These are phyloP conservation scores for Boletellus deceptivus DNA, from an alignment of 1,284 basidiomycete genomes.

Conservation along the genomic window DNA sequence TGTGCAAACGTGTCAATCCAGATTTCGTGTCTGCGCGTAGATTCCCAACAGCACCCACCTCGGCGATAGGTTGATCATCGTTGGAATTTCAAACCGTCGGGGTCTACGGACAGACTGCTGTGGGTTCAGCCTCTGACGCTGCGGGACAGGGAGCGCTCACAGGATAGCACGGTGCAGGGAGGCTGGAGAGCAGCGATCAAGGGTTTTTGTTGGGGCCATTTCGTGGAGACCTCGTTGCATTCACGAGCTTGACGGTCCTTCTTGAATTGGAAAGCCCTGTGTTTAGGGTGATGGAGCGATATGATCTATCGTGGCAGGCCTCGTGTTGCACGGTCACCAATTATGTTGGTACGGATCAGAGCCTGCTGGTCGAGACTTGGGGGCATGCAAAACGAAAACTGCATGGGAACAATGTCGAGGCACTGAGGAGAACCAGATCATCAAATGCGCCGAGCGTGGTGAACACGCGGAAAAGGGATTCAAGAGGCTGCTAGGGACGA, in stretches of 20 bases:
- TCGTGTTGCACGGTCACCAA: constrained; percentile 1
- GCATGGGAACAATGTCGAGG: background rate
- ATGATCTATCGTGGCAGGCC: constrained; percentile 12
- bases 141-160: constrained; percentile 4
- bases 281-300: constrained; percentile 19
- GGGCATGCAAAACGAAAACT: background rate
- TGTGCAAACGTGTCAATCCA: constrained; percentile 13
- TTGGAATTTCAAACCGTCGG: background rate
- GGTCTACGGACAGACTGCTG: background rate
- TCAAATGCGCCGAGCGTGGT: no score
- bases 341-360: constrained; percentile 9
- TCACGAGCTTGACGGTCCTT: constrained; percentile 11
- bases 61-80: constrained; percentile 8
- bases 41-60: constrained; percentile 5
- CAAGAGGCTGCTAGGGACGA: background rate
- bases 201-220: constrained; percentile 11
- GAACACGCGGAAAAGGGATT: background rate
- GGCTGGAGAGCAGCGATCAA: constrained; percentile 1
- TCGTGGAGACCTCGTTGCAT: constrained; percentile 24
- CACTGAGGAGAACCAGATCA: no score
- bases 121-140: background rate
- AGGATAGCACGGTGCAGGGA: constrained; percentile 1
- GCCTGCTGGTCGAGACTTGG: background rate
- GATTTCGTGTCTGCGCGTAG: background rate
- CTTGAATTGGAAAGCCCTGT: constrained; percentile 25